These are phyloP conservation scores for Myxozyma monticola DNA, from an alignment of 805 yeast species.

Conservation along the genomic window DNA sequence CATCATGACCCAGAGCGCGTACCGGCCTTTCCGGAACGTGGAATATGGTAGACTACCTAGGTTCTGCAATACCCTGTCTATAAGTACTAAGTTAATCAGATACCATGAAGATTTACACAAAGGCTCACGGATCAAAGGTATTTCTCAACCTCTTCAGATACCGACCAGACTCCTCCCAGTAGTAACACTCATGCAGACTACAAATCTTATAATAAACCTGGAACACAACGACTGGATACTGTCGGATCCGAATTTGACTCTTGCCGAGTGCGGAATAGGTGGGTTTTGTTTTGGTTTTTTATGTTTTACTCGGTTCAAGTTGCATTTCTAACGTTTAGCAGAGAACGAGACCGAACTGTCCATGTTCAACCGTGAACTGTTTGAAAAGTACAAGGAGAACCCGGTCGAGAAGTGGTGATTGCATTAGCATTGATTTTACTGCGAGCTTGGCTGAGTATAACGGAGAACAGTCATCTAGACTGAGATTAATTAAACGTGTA, in stretches of 20 bases:
- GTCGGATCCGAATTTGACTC: constrained; percentile 44
- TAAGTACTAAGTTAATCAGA: constrained; percentile 6
- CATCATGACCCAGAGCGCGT: constrained; percentile 60
- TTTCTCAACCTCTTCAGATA: neutral
- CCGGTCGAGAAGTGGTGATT: constrained; percentile 88
- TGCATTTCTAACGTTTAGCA: constrained; percentile 28
- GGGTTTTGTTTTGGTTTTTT: too few species aligned
- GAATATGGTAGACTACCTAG: constrained; percentile 36
- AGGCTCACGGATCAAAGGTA: constrained; percentile 85
- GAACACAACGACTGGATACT: constrained; percentile 80
- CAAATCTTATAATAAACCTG: constrained; percentile 86
- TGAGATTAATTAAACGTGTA: too few species aligned
- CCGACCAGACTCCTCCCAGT: neutral
- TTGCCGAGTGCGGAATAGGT: constrained; percentile 51
- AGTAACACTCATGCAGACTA: constrained; percentile 46
- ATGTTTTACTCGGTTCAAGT: neutral
- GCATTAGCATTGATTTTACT: too few species aligned
- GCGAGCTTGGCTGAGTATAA: too few species aligned
- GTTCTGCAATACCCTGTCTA: too few species aligned
- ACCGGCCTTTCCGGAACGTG: constrained; percentile 80
- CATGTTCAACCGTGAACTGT: constrained; percentile 67
- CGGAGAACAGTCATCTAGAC: too few species aligned
- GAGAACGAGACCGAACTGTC: constrained; percentile 93
- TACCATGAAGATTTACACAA: constrained; percentile 75
- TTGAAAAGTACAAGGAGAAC: constrained; percentile 66